phyloP scores from a whole-genome alignment of 768 basidiomycete species.

The Pleurotus citrinopileatus region DNA sequence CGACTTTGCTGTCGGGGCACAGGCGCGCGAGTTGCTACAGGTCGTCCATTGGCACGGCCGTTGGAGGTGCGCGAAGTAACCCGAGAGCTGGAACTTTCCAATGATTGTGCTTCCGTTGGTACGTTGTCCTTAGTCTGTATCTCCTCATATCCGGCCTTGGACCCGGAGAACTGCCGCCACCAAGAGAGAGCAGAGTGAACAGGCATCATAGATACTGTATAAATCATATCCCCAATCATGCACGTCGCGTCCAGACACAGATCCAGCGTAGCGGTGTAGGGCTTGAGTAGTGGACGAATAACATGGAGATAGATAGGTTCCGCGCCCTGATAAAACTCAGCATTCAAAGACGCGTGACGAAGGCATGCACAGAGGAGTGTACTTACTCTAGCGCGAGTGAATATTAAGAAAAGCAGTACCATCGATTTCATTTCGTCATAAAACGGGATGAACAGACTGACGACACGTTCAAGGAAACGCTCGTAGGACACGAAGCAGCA shows the following conservation, averaged over 20 bases:
- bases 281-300: slow-evolving; percentile 75
- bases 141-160: slow-evolving; percentile 2
- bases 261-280: slow-evolving; percentile 68
- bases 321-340: slow-evolving; percentile 59
- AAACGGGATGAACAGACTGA: slow-evolving; percentile 77
- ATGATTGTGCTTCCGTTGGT: neutral
- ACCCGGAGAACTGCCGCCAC: slow-evolving; percentile 30
- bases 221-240: slow-evolving; percentile 63
- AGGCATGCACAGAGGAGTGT: neutral
- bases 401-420: slow-evolving; percentile 66
- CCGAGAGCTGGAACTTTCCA: neutral
- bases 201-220: slow-evolving; percentile 39
- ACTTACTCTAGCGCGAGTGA: slow-evolving; percentile 72
- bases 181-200: slow-evolving; percentile 31
- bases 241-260: slow-evolving; percentile 55
- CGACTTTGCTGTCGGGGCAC: neutral
- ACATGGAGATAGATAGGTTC: slow-evolving; percentile 83
- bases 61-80: neutral
- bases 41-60: neutral
- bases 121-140: neutral
- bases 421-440: slow-evolving; percentile 81
- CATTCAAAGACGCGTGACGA: neutral
- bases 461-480: slow-evolving; percentile 56
- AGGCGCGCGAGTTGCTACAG: neutral
- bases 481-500: slow-evolving; percentile 70